phyloP scores from a whole-genome alignment of 257 asterid genomes.

The Buddleja alternifolia region DNA sequence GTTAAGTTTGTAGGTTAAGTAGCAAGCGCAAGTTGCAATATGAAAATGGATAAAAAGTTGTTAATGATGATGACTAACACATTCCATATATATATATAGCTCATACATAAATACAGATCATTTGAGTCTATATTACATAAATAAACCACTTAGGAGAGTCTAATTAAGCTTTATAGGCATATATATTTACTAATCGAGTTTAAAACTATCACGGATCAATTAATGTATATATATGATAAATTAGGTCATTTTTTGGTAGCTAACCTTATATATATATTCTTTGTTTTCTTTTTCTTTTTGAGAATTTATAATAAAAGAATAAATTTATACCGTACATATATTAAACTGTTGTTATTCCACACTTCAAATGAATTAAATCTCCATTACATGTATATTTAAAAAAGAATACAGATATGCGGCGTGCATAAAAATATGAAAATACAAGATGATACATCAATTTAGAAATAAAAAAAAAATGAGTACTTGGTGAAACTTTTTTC shows the following conservation, averaged over 20 bases:
- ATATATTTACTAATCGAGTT: neutral
- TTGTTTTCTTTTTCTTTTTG: no score
- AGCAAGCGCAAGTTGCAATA: conserved; percentile 16
- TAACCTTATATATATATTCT: no score
- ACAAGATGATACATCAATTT: no score
- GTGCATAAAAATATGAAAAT: no score
- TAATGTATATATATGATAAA: neutral
- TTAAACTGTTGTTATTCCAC: no score
- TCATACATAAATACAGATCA: neutral
- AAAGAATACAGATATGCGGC: no score
- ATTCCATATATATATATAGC: neutral
- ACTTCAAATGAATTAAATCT: no score
- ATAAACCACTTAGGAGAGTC: neutral
- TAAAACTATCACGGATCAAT: neutral
- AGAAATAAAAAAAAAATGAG: no score
- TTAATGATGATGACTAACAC: conserved; percentile 26
- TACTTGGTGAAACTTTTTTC: no score
- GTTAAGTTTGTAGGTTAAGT: conserved; percentile 21
- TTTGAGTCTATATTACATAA: neutral
- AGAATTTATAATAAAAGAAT: no score
- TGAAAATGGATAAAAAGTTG: conserved; percentile 30
- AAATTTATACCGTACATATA: no score
- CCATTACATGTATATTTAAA: no score
- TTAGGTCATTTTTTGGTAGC: neutral
- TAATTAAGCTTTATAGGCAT: neutral